Conservation (phyloP, 768 basidiomycete species). For the Psilocybe azurescens region DNA sequence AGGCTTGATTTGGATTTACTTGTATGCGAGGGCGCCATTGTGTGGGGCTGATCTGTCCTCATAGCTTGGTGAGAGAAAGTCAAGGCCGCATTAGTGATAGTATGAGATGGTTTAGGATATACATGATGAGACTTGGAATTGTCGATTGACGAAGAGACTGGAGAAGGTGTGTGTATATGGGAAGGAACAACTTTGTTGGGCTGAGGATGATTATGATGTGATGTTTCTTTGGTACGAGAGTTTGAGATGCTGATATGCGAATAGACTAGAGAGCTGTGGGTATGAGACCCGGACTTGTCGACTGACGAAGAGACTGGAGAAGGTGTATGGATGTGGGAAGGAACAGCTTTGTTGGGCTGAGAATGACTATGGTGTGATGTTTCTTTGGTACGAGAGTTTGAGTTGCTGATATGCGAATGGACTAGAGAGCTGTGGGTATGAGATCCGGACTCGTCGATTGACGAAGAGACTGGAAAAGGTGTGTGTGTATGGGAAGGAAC, state of each 20-base stretch:
- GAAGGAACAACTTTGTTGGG: not conserved
- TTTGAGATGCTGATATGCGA: not conserved
- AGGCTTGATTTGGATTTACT: not conserved
- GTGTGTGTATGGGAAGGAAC: not conserved
- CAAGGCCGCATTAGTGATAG: not conserved
- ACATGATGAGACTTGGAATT: not conserved
- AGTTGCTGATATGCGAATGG: not conserved
- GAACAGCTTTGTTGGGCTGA: not conserved
- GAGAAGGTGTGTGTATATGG: not conserved
- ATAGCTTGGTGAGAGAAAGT: not conserved
- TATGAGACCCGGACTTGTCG: too few relatives aligned
- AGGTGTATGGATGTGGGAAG: not conserved
- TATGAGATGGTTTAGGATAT: not conserved
- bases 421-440: not conserved
- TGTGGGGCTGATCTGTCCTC: not conserved
- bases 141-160: not conserved
- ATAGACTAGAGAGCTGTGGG: too few relatives aligned
- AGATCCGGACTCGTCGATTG: not conserved
- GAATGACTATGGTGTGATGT: not conserved
- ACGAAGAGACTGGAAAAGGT: not conserved
- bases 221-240: not conserved
- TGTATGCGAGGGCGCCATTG: not conserved
- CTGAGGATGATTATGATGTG: not conserved
- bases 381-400: not conserved
- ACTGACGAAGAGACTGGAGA: not conserved